These are phyloP conservation scores for Scytalidium lignicola DNA, from an alignment of 2,329 filamentous ascomycete species.

Conservation along the genomic window DNA sequence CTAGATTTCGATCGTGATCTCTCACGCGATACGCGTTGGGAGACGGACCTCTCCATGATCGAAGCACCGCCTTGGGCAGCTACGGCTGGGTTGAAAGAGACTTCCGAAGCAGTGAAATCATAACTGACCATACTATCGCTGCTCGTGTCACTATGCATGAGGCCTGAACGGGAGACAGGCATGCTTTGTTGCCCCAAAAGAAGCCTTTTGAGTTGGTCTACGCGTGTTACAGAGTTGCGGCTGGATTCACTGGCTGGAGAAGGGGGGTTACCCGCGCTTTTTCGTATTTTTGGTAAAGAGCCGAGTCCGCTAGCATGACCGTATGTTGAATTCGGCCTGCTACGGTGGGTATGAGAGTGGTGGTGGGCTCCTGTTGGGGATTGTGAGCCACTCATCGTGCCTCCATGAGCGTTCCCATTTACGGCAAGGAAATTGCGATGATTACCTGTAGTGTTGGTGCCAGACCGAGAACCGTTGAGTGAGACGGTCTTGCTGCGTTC, in stretches of 20 bases:
- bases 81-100: slow-evolving; percentile 46
- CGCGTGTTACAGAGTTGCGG: slow-evolving; percentile 50
- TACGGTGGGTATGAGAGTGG: slow-evolving; percentile 12
- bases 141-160: slow-evolving; percentile 46
- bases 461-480: slow-evolving; percentile 67
- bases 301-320: slow-evolving; percentile 27
- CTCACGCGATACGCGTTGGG: slow-evolving; percentile 19
- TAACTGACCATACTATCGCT: slow-evolving; percentile 68
- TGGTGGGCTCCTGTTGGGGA: slow-evolving; percentile 39
- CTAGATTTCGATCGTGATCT: slow-evolving; percentile 25
- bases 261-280: slow-evolving; percentile 49
- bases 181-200: slow-evolving; percentile 44
- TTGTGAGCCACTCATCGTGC: slow-evolving; percentile 30
- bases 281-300: slow-evolving; percentile 41
- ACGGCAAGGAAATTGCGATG: slow-evolving; percentile 53
- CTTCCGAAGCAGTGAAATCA: slow-evolving; percentile 61
- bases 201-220: slow-evolving; percentile 60
- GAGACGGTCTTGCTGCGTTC: slow-evolving; percentile 68
- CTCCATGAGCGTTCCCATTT: slow-evolving; percentile 41
- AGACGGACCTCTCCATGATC: slow-evolving; percentile 19
- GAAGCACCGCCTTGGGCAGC: slow-evolving; percentile 13
- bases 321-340: slow-evolving; percentile 23
- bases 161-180: slow-evolving; percentile 32
- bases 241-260: slow-evolving; percentile 35
- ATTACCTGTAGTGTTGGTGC: slow-evolving; percentile 41